These are phyloP conservation scores for Mortierella sp. DNA, from an alignment of 371 early-diverging fungal species.

Conservation along the genomic window DNA sequence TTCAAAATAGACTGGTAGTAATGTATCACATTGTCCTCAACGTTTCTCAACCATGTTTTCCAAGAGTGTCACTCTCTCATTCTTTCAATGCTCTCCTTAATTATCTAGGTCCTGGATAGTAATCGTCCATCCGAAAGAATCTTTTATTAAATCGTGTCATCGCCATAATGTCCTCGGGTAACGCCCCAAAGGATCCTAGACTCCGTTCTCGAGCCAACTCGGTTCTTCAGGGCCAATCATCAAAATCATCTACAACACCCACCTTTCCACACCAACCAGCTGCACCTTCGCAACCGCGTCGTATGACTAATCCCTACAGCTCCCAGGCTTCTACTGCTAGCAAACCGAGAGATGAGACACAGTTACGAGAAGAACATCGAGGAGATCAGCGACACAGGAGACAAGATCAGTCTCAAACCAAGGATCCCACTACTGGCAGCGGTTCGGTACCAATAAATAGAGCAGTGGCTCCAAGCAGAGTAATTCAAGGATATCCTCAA, in stretches of 20 bases:
- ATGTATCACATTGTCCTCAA: no score
- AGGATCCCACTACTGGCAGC: no score
- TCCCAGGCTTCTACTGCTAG: background rate
- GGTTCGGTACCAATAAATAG: no score
- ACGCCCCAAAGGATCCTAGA: background rate
- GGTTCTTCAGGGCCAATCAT: background rate
- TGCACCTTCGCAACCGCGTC: background rate
- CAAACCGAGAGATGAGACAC: background rate
- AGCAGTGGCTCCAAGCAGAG: no score
- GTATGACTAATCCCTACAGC: background rate
- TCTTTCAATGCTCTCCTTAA: no score
- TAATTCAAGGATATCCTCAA: background rate
- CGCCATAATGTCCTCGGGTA: background rate
- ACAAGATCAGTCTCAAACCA: background rate
- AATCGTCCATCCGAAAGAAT: background rate
- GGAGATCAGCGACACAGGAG: background rate
- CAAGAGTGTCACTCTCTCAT: no score
- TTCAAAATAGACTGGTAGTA: no score
- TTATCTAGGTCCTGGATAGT: no score
- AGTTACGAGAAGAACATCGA: background rate
- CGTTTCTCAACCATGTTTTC: no score
- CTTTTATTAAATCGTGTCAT: background rate
- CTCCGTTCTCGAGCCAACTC: slow-evolving; percentile 11
- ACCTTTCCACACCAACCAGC: background rate
- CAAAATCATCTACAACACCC: background rate